These are phyloP conservation scores for Boletus eberwhitei DNA, from an alignment of 768 basidiomycete genomes.

Conservation along the genomic window DNA sequence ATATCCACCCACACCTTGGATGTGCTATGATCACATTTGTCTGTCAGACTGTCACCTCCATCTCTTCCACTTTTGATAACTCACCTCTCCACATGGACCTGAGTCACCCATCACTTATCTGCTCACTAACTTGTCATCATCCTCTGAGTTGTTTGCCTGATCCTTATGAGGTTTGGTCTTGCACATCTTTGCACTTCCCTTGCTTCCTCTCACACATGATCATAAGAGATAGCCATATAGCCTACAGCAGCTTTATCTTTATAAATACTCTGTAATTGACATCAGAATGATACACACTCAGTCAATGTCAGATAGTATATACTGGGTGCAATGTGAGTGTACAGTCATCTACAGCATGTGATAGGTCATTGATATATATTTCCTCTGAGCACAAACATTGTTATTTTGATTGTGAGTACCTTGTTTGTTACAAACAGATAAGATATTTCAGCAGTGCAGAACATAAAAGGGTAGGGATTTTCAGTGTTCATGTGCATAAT, in stretches of 20 bases:
- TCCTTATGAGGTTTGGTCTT: too few species aligned
- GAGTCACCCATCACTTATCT: conserved; percentile 36
- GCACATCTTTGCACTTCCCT: too few species aligned
- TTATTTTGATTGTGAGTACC: background rate
- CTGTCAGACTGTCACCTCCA: conserved; percentile 45
- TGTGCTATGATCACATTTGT: conserved; percentile 40
- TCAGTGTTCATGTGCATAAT: background rate
- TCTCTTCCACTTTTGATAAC: background rate
- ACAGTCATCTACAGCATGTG: background rate
- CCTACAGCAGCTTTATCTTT: too few species aligned
- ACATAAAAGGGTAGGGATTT: background rate
- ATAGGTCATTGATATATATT: background rate
- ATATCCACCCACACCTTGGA: conserved; percentile 38
- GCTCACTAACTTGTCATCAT: conserved; percentile 22
- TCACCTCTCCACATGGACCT: conserved; percentile 41
- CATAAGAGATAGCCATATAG: too few species aligned
- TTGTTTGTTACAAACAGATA: background rate
- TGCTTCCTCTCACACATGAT: too few species aligned
- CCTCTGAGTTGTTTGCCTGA: too few species aligned
- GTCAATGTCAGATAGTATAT: too few species aligned
- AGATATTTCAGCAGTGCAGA: background rate
- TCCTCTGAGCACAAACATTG: background rate
- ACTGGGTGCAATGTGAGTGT: too few species aligned
- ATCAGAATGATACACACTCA: too few species aligned
- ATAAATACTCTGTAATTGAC: too few species aligned